Evolutionary conservation across 495 filamentous ascomycete species (phyloP), one percentile per base, ranked within the genome.

Genomic region (Xeromyces bisporus): DNA sequence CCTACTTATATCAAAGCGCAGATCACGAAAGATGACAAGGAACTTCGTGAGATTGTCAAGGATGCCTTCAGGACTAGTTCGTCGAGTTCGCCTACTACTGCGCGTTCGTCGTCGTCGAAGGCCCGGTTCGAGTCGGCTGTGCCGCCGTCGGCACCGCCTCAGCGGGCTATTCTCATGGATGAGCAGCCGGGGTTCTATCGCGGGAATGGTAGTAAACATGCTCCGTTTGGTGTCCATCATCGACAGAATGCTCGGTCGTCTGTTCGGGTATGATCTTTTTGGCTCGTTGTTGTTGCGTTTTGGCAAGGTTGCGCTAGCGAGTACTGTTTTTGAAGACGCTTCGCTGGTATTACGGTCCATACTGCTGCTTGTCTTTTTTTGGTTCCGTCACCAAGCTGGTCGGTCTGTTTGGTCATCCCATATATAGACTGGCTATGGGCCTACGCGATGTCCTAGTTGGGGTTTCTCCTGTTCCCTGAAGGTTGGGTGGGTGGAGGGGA

Each of bases 1-100:
- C 42, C 71, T 12, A 59, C 61, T 18, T 87, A 82, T 53, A 64
- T 96, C 23, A 73, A 66, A 42, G 86, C 86, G 4, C 86, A 96
- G 53, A 87, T 91, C 39, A 71, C 75, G 3, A 72, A 61, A 30
- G 69, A 81, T 33, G 77, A 83, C 28, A 63, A 64, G 10, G 83
- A 92, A 41, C 60, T 93, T 5, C 60, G 66, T 12, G 65, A 81
- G 8, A 79, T 91, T 33, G 55, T 91, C 32, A 74, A 68, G 40
- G 72, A 74, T 10, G 43, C 50, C 24, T 47, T 48, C 4, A 53
- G 44, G 18, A 28, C 44, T 7, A 38, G 40, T 1, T 11, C 46
- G 7, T 16, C 37, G 11, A 8, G 41, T n/a, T 41, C 28, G 12
- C 9, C 47, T 6, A 12, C 47, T 6, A 29, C 26, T 6, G 18